A percentile compares a stretch with the other conserved stretches of the same genome.
Conservation (phyloP, 306 rosid genomes). For the Prosopis cineraria region DNA sequence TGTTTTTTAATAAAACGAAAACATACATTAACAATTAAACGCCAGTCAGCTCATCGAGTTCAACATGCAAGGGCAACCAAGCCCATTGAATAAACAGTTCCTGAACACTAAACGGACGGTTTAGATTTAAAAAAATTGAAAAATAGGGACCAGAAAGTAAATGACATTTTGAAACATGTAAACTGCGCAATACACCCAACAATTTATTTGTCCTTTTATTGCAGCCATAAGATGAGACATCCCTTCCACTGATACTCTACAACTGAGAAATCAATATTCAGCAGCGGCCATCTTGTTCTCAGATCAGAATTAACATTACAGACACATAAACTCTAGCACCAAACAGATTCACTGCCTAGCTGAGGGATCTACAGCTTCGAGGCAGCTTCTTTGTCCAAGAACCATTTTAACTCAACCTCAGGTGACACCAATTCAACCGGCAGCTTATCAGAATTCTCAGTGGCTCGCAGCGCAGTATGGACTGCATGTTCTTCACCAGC, state of each 20-base stretch:
- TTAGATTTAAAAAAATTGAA: neutral
- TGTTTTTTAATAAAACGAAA: too few species aligned
- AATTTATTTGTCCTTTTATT: neutral
- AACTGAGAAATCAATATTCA: neutral
- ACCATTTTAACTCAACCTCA: conserved; percentile 82
- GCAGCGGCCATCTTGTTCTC: neutral
- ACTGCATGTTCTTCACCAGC: conserved; percentile 69
- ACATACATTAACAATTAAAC: too few species aligned
- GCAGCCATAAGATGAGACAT: neutral
- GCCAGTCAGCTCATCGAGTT: too few species aligned
- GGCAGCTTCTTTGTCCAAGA: conserved; percentile 88
- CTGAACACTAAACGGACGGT: too few species aligned
- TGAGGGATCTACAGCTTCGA: conserved; percentile 66
- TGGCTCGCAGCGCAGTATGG: conserved; percentile 53
- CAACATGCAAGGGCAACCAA: too few species aligned
- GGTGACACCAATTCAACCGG: conserved; percentile 78
- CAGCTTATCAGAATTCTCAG: conserved; percentile 52
- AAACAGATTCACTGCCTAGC: neutral
- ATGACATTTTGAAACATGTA: neutral
- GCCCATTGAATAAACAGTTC: too few species aligned
- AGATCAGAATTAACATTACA: neutral
- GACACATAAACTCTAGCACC: neutral
- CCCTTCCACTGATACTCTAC: neutral
- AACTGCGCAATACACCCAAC: neutral
- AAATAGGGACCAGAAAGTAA: neutral